A percentile compares a stretch with the other conserved stretches of the same genome.
Evolutionary conservation across 2,329 filamentous ascomycete species (phyloP).

Genomic region (Purpureocillium takamizusanense): DNA sequence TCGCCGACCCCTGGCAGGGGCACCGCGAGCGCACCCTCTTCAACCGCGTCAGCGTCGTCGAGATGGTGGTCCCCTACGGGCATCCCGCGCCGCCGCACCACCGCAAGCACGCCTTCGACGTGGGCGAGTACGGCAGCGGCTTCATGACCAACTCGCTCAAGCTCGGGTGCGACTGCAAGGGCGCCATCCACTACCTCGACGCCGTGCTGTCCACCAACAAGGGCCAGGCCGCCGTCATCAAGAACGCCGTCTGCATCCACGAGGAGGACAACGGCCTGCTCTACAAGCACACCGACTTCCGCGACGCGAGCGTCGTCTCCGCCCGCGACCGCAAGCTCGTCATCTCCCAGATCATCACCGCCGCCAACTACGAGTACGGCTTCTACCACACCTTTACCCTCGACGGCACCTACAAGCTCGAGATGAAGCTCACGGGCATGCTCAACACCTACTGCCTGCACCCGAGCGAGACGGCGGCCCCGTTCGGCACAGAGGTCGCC

Average conservation of each 20-base stretch:
- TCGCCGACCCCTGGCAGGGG: conserved; percentile 42
- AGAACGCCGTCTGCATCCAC: conserved; percentile 33
- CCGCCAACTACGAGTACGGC: conserved; percentile 55
- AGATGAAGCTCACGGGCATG: conserved; percentile 46
- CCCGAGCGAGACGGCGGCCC: conserved; percentile 20
- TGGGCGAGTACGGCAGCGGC: conserved; percentile 58
- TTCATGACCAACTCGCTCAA: conserved; percentile 57
- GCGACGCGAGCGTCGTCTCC: conserved; percentile 48
- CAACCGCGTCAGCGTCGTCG: conserved; percentile 57
- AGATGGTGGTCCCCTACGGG: conserved; percentile 65
- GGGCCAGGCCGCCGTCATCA: conserved; percentile 59
- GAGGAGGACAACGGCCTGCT: conserved; percentile 44
- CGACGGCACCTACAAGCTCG: conserved; percentile 57
- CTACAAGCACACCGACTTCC: conserved; percentile 58
- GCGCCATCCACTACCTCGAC: conserved; percentile 39
- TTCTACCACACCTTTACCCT: conserved; percentile 29
- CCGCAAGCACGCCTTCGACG: conserved; percentile 60
- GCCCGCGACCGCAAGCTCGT: conserved; percentile 50
- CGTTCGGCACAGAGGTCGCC: conserved; percentile 55
- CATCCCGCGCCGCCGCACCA: conserved; percentile 55
- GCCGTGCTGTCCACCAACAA: conserved; percentile 23
- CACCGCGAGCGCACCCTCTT: conserved; percentile 45
- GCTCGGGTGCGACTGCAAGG: conserved; percentile 54
- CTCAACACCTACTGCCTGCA: conserved; percentile 34
- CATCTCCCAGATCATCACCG: conserved; percentile 55